phyloP scores from a whole-genome alignment of 306 rosid species.

The Inga laurina region DNA sequence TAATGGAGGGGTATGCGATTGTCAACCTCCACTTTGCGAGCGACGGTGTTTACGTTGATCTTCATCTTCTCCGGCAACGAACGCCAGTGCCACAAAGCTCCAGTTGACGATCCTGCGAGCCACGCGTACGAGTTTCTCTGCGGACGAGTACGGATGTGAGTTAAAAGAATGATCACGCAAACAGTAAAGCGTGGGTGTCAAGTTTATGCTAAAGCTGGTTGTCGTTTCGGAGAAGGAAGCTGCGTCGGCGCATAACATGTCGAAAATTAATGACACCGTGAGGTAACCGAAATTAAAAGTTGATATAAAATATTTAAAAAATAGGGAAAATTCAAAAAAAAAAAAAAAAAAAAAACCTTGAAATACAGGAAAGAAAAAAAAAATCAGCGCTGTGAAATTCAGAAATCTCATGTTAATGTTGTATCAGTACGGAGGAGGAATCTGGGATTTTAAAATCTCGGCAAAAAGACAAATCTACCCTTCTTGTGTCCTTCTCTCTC shows the following conservation, averaged over 20 bases:
- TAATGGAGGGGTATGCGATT: conserved; percentile 77
- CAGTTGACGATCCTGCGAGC: conserved; percentile 6
- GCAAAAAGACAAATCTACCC: too few species aligned
- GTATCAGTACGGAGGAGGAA: too few species aligned
- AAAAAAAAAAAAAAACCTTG: too few species aligned
- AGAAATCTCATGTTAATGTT: too few species aligned
- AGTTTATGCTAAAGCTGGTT: conserved; percentile 25
- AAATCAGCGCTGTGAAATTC: too few species aligned
- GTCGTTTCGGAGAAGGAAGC: conserved; percentile 42
- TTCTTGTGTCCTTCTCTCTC: too few species aligned
- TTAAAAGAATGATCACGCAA: conserved; percentile 34
- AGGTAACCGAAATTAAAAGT: conserved; percentile 22
- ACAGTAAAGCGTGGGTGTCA: conserved; percentile 21
- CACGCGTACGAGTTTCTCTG: neutral
- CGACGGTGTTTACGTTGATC: conserved; percentile 65
- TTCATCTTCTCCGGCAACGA: conserved; percentile 55
- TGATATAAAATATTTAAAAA: too few species aligned
- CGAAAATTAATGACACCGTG: conserved; percentile 27
- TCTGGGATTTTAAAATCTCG: too few species aligned
- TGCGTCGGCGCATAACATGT: neutral
- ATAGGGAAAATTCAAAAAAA: too few species aligned
- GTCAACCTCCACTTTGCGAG: conserved; percentile 80
- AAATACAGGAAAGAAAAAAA: too few species aligned
- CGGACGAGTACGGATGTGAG: conserved; percentile 18
- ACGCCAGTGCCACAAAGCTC: conserved; percentile 30